These are phyloP conservation scores for Suhomyces pyralidae DNA, from an alignment of 805 yeast species.

Conservation along the genomic window DNA sequence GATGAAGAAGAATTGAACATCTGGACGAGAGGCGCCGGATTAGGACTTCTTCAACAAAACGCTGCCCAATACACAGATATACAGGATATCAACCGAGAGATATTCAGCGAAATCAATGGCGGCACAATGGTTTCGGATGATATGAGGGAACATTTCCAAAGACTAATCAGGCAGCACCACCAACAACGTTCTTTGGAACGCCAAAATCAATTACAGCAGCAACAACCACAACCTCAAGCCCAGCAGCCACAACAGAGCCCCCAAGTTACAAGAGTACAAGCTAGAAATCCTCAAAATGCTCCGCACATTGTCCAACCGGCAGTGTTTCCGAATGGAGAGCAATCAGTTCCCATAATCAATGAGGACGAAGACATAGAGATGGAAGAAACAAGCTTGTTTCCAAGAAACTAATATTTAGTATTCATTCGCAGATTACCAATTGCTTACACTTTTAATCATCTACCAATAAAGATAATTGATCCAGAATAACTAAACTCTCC, in stretches of 20 bases:
- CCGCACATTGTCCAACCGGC: slow-evolving; percentile 43
- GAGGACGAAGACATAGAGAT: slow-evolving; percentile 32
- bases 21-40: slow-evolving; percentile 20
- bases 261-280: slow-evolving; percentile 1
- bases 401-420: slow-evolving; percentile 11
- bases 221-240: neutral
- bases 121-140: slow-evolving; percentile 31
- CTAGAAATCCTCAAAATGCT: slow-evolving; percentile 28
- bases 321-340: slow-evolving; percentile 32
- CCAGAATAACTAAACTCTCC: neutral
- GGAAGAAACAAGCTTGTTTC: slow-evolving; percentile 27
- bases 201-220: slow-evolving; percentile 9
- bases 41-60: slow-evolving; percentile 9
- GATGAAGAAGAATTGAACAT: slow-evolving; percentile 23
- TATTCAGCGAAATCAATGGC: slow-evolving; percentile 27
- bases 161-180: slow-evolving; percentile 26
- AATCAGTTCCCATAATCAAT: slow-evolving; percentile 19
- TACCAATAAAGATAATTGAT: neutral
- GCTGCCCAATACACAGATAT: slow-evolving; percentile 17
- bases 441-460: neutral
- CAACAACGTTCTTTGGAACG: slow-evolving; percentile 18
- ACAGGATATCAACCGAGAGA: slow-evolving; percentile 28
- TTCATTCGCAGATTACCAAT: neutral
- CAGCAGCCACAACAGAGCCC: slow-evolving; percentile 2
- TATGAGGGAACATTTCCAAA: slow-evolving; percentile 32